Base-by-base conservation (phyloP, 306 rosid species). In the Corylus avellana region DNA sequence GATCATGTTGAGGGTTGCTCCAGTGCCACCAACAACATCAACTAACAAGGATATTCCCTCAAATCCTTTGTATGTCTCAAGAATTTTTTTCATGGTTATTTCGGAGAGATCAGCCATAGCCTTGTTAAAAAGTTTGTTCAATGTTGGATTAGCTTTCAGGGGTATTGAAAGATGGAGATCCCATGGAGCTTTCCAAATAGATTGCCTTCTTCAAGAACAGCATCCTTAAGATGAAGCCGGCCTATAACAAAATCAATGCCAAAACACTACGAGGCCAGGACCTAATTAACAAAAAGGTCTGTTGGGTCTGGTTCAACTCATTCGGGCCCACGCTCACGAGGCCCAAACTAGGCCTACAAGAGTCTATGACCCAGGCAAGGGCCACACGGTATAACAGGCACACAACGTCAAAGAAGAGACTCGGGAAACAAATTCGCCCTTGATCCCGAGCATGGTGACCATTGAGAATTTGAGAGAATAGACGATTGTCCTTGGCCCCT, bases 1-100 rank as follows among this genome's bases (percentile, higher is more conserved):
- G 27, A 86, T 77, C 80, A 54, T 42, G 8, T 73, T 73, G 50
- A 79, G 86, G 72, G 14, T 61, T 55, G 80, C 80, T 37, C 89
- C 86, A 59, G 1, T 73, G 8, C 84, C 89, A 67, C 89, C 89
- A 3, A 37, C 89, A 13, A 86, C 86, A 1, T 82, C 86, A 18
- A 86, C 86, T 57, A 79, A 39, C 8, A 77, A 73, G 72, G 86
- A 76, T 51, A 82, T 0, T 3, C 89, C 85, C 9, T 80, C 87
- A 74, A 58, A 22, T 22, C 25, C 25, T 22, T 22, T 22, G 25
- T 22, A 22, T 22, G 25, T 22, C 25, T 22, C 25, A 84, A 82
- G 82, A n/a, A 84, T 0, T 51, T 69, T 39, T 39, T 44, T 77
- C 62, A 77, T 80, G 4, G 76, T 62, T 8, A 51, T 10, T 14